Evolutionary conservation across 1,139 yeast species (phyloP), one percentile per base, ranked within the genome.

Genomic region (Hyphopichia wangnamkhiaoensis): DNA sequence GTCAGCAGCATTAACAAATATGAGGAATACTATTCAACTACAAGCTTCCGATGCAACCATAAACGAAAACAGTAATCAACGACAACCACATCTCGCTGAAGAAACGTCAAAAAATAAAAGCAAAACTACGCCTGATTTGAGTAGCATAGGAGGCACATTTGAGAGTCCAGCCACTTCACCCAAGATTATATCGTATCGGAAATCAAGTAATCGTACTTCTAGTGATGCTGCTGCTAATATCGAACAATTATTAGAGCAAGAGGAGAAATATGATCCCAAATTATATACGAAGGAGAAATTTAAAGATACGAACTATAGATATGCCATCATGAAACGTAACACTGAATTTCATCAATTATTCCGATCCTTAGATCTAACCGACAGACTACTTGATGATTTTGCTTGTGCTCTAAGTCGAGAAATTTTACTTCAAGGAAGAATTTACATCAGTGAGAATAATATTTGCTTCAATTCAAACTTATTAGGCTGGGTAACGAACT

Each of bases 401-500:
- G 80, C 91, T 33, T 93, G 98, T 66, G 97, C 98, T 0, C 63
- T 93, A 43, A 85, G 93, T 51, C 71, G 90, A 42, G 98, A 93
- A 44, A 89, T 93, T 38, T 66, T 93, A 18, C 68, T 90, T n/a
- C 98, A 94, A 52, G 99, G 99, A 6, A 72, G 96, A 39, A 56
- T 93, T 24, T 94, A 89, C 57, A 77, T 94, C 2, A 82, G 96
- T 16, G 95, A 88, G 50, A 77, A 78, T 43, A 80, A 84, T 52
- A 60, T 93, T 2, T 89, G 97, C 57, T 94, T 94, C 68, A 85
- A 89, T 53, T 88, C 97, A n/a, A 89, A 89, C 53, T 72, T 93
- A 33, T 68, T 94, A 36, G 97, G 97, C 0, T 91, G 96, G 96
- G 89, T 89, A 2, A 89, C 97, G 3, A 87, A 79, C 48, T 62